Percentiles rank a stretch among this genome's conserved stretches.
Conservation (phyloP, 805 yeast species). For the Pichia sporocuriosa region DNA sequence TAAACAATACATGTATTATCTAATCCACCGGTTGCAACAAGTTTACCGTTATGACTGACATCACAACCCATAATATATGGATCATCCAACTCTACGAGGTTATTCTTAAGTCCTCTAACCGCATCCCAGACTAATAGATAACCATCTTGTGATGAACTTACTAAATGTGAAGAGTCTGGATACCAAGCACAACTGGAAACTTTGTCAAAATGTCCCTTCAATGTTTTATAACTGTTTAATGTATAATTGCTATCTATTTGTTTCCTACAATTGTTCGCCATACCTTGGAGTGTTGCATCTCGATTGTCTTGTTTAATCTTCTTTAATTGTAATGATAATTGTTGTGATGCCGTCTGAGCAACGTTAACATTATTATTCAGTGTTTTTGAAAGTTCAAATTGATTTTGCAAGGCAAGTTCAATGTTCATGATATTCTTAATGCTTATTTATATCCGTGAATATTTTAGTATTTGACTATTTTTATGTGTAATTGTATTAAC, state of each 20-base stretch:
- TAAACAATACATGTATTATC: conserved; percentile 75
- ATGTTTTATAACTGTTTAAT: conserved; percentile 25
- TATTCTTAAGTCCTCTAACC: conserved; percentile 58
- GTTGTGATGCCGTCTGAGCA: conserved; percentile 24
- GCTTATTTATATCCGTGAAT: too few species aligned
- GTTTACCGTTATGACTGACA: conserved; percentile 54
- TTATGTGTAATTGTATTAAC: too few species aligned
- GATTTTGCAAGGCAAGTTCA: conserved; percentile 18
- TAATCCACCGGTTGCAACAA: conserved; percentile 77
- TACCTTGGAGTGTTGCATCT: conserved; percentile 23
- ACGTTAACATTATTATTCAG: conserved; percentile 19
- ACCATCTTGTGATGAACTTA: conserved; percentile 84
- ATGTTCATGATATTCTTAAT: conserved; percentile 7
- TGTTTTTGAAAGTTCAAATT: conserved; percentile 19
- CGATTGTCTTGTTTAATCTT: conserved; percentile 23
- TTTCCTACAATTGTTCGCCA: conserved; percentile 22
- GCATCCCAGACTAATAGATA: conserved; percentile 81
- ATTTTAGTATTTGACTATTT: too few species aligned
- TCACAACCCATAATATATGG: conserved; percentile 78
- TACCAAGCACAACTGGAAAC: conserved; percentile 67
- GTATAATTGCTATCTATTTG: conserved; percentile 7
- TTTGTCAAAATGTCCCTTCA: conserved; percentile 68
- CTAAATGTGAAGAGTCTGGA: conserved; percentile 48
- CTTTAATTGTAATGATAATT: conserved; percentile 21
- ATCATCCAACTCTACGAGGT: conserved; percentile 65